Base-by-base conservation (phyloP, 2,329 filamentous ascomycete species). In the Xylariaceae sp. region DNA sequence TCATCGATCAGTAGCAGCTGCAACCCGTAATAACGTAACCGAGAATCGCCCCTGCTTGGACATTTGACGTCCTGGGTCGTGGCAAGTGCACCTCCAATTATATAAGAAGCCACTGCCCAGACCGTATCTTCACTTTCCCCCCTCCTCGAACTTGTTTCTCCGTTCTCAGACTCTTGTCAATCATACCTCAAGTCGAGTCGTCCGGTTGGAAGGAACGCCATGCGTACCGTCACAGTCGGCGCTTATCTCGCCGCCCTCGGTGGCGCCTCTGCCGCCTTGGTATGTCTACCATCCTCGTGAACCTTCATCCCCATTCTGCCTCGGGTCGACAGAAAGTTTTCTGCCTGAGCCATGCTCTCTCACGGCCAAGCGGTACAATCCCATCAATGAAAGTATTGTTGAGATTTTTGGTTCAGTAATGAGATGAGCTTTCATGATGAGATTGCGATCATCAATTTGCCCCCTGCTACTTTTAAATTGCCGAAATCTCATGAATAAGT, bases 221-320 rank as follows among this genome's bases (percentile, higher is more conserved):
- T 60, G 59, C 59, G 56, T 41, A 50, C 49, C 31, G 57, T 49
- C 9, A 57, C 48, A 19, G 49, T 60, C 51, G 48, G 50, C 55
- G 51, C 54, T 47, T 55, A 57, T 41, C 52, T 60, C 51, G 51
- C 54, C 45, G 54, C 52, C 46, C 52, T 52, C n/a, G 49, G 43
- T 47, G 46, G 56, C 44, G 56, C 41, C 12, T 54, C 59, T 59
- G 56, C 59, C 26, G 47, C 50, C 27, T 53, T 57, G 57, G 59
- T 61, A 60, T 47, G 59, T 61, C 29, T 12, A 12, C 44, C 45
- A 29, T 29, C 12, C 12, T n/a, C 37, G n/a, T 11, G 27, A 12
- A 3, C 27, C 8, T 9, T 5, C 27, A 3, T 11, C 19, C 19
- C 19, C 19, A 19, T 19, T 19, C 19, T 19, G 19, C 19, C 19